A percentile compares a stretch with the other conserved stretches of the same genome.
Conservation (phyloP, 306 rosid genomes). For the Cucumis melo region DNA sequence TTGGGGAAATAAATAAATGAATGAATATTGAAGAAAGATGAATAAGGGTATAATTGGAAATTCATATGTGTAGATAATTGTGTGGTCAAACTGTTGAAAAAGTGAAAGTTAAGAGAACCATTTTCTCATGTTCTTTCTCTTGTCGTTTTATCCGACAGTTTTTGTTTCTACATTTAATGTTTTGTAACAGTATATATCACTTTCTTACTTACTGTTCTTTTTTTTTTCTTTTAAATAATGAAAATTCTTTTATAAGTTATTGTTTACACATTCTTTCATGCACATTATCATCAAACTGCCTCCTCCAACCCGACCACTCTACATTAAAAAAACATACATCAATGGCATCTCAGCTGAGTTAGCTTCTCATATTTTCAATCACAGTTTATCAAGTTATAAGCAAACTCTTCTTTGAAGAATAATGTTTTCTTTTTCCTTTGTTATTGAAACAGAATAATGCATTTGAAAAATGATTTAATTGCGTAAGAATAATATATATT, state of each 20-base stretch:
- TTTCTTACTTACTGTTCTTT: not conserved
- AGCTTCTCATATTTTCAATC: too few relatives aligned
- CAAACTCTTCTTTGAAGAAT: too few relatives aligned
- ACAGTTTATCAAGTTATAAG: too few relatives aligned
- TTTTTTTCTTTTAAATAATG: too few relatives aligned
- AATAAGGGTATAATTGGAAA: not conserved
- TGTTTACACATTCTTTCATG: not conserved
- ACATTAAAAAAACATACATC: too few relatives aligned
- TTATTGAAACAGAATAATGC: too few relatives aligned
- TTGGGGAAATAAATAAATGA: not conserved
- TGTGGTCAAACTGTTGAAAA: constrained; percentile 2
- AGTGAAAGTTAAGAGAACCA: not conserved
- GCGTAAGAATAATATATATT: too few relatives aligned
- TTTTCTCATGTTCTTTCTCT: not conserved
- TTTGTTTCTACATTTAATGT: not conserved
- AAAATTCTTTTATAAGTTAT: not conserved
- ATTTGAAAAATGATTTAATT: too few relatives aligned
- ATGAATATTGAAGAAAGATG: not conserved
- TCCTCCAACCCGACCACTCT: not conserved
- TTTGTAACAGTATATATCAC: not conserved
- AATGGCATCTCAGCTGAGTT: too few relatives aligned
- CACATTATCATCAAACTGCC: not conserved
- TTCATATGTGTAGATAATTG: not conserved
- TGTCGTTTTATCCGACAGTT: constrained; percentile 1
- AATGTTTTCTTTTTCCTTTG: too few relatives aligned